Conservation (phyloP, 2,329 filamentous ascomycete species). For the Beauveria pseudobassiana region DNA sequence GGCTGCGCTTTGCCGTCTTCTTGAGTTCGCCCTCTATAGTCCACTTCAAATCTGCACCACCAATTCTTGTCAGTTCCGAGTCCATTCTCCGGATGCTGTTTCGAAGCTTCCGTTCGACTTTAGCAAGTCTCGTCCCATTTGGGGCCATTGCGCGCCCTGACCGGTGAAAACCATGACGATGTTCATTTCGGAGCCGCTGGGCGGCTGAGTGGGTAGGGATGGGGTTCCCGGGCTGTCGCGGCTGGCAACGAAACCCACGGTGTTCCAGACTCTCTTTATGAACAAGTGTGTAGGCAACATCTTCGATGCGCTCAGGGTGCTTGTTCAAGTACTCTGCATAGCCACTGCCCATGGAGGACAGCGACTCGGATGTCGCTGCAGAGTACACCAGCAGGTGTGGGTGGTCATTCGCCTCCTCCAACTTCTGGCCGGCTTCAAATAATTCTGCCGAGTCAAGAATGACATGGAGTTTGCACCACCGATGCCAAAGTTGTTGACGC, state of each 20-base stretch:
- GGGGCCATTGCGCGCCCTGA: slow-evolving; percentile 27
- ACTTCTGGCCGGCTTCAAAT: slow-evolving; percentile 1
- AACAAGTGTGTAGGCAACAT: not conserved
- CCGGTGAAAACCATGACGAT: slow-evolving; percentile 24
- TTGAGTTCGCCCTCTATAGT: slow-evolving; percentile 12
- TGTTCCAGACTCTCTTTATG: not conserved
- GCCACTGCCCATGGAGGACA: not conserved
- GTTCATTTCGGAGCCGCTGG: not conserved
- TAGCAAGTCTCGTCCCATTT: slow-evolving; percentile 27
- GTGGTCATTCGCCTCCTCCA: not conserved
- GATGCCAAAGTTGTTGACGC: slow-evolving; percentile 18
- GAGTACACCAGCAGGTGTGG: not conserved
- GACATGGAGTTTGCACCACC: slow-evolving; percentile 17
- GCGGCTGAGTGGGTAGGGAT: not conserved
- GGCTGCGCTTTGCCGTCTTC: slow-evolving; percentile 1
- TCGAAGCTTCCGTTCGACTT: slow-evolving; percentile 14
- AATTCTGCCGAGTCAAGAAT: slow-evolving; percentile 12
- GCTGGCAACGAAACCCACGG: not conserved
- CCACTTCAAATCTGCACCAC: slow-evolving; percentile 5
- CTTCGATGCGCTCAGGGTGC: not conserved
- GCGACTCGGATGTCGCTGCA: not conserved
- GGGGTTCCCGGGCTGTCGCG: not conserved
- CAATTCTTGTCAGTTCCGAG: not conserved
- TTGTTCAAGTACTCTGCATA: not conserved
- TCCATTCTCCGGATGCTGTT: slow-evolving; percentile 13